Base-by-base conservation (phyloP, 352 stramenopile genomes). In the Globisporangium iwayamae region DNA sequence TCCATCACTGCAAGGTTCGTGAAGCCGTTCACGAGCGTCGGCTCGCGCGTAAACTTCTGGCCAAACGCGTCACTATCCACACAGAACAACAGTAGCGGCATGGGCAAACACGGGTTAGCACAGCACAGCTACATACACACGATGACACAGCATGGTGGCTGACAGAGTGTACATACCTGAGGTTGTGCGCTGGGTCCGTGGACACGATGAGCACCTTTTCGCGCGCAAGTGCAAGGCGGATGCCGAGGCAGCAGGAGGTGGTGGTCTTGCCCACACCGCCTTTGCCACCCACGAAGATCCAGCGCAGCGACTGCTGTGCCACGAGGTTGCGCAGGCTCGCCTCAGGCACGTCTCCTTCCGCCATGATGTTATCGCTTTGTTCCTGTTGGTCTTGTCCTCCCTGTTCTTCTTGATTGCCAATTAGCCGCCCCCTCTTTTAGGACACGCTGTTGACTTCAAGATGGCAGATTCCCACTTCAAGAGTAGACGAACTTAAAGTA, bases 171-270 rank as follows among this genome's bases (percentile, higher is more conserved):
- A 8, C 57, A 18, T 10, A 92, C 87, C 83, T 96, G 56, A 99
- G 83, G 81, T 99, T 99, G 83, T 99, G 97, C n/a, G 97, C 97
- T 0, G 97, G 97, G 75, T 99, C 97, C 22, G 97, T 99, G n/a
- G 95, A 99, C 48, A 99, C 94, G 66, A 99, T 97, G 51, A 99
- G 83, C 58, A 99, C 97, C 73, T 98, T 98, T 65, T 96, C 87
- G 48, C 93, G 79, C 68, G 91, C 85, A 61, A 90, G 85, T n/a
- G 92, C 74, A 56, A 98, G 79, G 38, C 94, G 90, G 62, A 98
- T 94, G 28, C 87, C 96, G 46, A 99, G 85, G 70, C 95, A 99
- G 78, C 97, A 99, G 56, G 92, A 98, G n/a, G 96, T 99, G 13
- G 98, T 99, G 36, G 94, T 98, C 77, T 98, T 98, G 43, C 94